Evolutionary conservation across 2,329 filamentous ascomycete genomes (phyloP), one percentile per base, ranked within the genome.

Genomic region (Bimuria novae-zelandiae): DNA sequence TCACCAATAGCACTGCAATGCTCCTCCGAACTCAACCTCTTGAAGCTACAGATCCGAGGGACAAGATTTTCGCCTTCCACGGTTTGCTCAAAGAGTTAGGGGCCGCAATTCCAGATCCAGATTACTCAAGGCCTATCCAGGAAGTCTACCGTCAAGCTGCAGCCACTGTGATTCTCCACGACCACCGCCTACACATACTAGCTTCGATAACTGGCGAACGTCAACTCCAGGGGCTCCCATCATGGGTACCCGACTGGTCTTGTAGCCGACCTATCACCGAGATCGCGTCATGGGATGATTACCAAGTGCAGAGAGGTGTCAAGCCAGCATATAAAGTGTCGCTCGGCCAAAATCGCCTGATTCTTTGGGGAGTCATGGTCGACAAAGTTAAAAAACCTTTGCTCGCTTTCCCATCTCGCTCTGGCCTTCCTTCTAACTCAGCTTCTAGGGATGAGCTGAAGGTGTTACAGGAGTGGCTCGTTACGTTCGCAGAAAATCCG

Each of bases 211-310:
- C 36, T 3, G 47, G 47, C 10, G 47, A 50, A 21, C 25, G 7
- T 7, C 2, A 7, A 7, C 22, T 40, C 3, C 4, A 43, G 2
- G 37, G 37, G 1, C 29, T 35, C 25, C 37, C 37, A 27, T 50
- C 47, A 4, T 50, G 47, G 47, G 47, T 50, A 8, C 47, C 47
- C 7, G 47, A 50, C 25, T 50, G 25, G 36, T 50, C 47, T 14
- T 21, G 30, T 17, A 32, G 10, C 27, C 19, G 3, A 10, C 47
- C 47, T 8, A 50, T 50, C 25, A 35, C n/a, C 14, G 47, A 50
- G n/a, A 42, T 50, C 19, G 42, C 30, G 29, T 42, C 19, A 2
- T 50, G 47, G 47, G 29, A 42, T 17, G 29, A 42, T 11, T 37
- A 50, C 17, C 19, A 10, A 3, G 19, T 14, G 17, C 3, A 4